Base-by-base conservation (phyloP, 495 filamentous ascomycete species). In the Lophiotrema nucula region DNA sequence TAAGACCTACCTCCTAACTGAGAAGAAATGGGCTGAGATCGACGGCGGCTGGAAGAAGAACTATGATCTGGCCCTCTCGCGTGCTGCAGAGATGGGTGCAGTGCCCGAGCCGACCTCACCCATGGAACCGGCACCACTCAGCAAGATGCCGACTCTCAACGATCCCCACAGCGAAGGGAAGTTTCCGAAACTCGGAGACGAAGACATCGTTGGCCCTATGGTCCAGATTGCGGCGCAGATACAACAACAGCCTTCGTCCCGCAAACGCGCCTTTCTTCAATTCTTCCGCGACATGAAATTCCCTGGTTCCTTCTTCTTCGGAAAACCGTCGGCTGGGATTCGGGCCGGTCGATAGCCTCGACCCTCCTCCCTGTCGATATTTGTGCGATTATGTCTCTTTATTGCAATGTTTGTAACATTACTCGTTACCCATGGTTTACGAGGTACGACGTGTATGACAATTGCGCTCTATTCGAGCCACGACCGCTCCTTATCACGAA, bases 181-280 rank as follows among this genome's bases (percentile, higher is more conserved):
- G 72, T 96, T 96, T 62, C 89, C 88, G 23, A 83, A 88, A 56
- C 80, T 92, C 45, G 90, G 89, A 24, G 90, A 96, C 62, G 85
- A 89, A 51, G 90, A 95, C 68, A 93, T 96, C 56, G 90, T 97
- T 13, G 92, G 91, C 0, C 91, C 92, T 2, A 97, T 97, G 92
- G 82, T 84, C 12, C 80, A 85, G 47, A 80, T 84, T 41, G 65
- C 69, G 15, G 48, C 69, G 3, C 68, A 70, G 53, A 63, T 71
- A 22, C 67, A 67, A 24, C 56, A 45, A 23, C 52, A 18, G 12
- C 62, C 68, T 1, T 67, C 69, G 53, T 12, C 52, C 2, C 71
- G 70, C 50, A 75, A 74, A 61, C 66, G 67, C 13, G 69, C 67
- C 21, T 65, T 79, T 28, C 49, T 76, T 43, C 72, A 71, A 42